phyloP scores from a whole-genome alignment of 1,284 basidiomycete genomes.

The Heterobasidion annosum region DNA sequence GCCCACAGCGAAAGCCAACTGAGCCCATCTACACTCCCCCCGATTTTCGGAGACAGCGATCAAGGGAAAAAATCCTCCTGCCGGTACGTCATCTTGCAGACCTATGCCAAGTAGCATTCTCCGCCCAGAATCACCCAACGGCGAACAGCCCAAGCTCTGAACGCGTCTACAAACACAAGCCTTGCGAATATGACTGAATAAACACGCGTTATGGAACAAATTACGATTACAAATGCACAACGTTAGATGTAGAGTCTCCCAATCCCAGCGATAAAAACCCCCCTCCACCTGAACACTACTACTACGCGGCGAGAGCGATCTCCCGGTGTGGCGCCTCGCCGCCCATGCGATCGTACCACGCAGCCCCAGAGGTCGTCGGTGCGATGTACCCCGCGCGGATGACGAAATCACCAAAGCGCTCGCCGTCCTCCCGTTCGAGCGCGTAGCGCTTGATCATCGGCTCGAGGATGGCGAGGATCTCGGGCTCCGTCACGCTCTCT shows the following conservation, averaged over 20 bases:
- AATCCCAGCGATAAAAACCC: no score
- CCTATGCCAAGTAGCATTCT: no score
- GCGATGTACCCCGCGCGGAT: slow-evolving; percentile 83
- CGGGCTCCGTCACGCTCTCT: slow-evolving; percentile 90
- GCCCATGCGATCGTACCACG: slow-evolving; percentile 78
- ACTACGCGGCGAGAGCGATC: slow-evolving; percentile 4
- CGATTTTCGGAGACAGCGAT: no score
- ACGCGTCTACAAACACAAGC: no score
- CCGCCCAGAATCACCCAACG: no score
- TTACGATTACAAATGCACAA: neutral
- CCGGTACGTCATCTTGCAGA: no score
- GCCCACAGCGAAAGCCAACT: no score
- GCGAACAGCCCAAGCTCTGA: neutral
- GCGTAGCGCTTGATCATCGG: slow-evolving; percentile 96
- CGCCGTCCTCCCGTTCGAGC: slow-evolving; percentile 80
- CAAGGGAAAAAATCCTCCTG: no score
- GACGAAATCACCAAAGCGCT: slow-evolving; percentile 94
- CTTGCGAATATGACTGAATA: neutral
- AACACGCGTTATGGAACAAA: neutral
- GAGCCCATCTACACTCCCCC: no score
- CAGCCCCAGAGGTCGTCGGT: slow-evolving; percentile 66
- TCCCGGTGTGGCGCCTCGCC: slow-evolving; percentile 50
- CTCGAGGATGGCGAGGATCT: slow-evolving; percentile 83
- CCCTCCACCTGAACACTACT: neutral
- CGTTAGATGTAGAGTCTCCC: neutral